Conservation (phyloP, 129 eudicot genomes). For the Deinandra increscens region DNA sequence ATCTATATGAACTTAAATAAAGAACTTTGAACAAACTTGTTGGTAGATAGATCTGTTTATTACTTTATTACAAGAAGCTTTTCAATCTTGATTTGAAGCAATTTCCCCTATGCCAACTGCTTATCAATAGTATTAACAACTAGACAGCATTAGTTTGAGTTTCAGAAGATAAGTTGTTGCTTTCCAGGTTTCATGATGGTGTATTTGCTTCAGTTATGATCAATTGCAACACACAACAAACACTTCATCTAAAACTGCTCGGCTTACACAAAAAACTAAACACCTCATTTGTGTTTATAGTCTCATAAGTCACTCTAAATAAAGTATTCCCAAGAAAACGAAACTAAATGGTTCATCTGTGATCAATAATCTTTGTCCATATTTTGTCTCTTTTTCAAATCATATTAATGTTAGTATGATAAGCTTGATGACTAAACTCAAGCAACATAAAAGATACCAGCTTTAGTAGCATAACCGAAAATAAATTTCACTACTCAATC, state of each 20-base stretch:
- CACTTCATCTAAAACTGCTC: neutral
- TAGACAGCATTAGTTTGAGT: neutral
- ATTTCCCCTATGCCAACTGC: neutral
- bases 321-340: neutral
- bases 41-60: neutral
- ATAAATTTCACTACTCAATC: neutral
- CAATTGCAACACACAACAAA: neutral
- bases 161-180: neutral
- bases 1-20: neutral
- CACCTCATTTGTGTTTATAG: neutral
- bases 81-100: conserved; percentile 8
- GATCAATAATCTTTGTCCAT: neutral
- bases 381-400: neutral
- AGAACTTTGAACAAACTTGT: neutral
- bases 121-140: neutral
- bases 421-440: neutral
- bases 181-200: neutral
- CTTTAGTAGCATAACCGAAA: neutral
- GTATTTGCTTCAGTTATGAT: neutral
- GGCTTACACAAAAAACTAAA: neutral
- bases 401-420: neutral
- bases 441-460: neutral
- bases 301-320: neutral
- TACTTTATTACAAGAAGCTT: neutral
- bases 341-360: conserved; percentile 1